A percentile compares a stretch with the other conserved stretches of the same genome.
Conservation (phyloP, 768 basidiomycete species). For the Suillus luteus region DNA sequence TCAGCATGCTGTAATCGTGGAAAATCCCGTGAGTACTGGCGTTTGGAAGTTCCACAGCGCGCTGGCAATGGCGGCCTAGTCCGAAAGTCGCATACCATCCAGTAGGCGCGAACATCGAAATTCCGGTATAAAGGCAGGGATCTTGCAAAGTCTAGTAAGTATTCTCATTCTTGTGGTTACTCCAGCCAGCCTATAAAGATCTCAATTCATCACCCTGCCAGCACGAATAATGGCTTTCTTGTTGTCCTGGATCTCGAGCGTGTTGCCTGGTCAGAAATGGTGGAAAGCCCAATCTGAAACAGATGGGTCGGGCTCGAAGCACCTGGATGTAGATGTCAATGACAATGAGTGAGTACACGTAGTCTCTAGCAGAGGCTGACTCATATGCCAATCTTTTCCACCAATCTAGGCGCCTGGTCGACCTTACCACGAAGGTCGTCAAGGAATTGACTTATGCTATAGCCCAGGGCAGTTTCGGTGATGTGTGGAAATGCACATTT, state of each 20-base stretch:
- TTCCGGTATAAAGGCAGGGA: background rate
- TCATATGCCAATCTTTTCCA: background rate
- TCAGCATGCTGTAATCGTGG: too few relatives aligned
- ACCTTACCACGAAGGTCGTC: slow-evolving; percentile 19
- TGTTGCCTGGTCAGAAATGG: background rate
- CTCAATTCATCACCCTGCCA: background rate
- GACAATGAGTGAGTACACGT: background rate
- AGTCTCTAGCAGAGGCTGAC: background rate
- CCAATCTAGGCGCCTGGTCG: slow-evolving; percentile 8
- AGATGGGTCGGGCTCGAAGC: background rate
- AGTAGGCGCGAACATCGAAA: too few relatives aligned
- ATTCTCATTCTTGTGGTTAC: background rate
- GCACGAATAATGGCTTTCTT: background rate
- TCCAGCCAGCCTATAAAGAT: background rate
- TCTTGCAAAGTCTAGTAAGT: background rate
- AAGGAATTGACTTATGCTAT: slow-evolving; percentile 24
- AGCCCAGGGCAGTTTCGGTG: slow-evolving; percentile 25
- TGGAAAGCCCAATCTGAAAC: background rate
- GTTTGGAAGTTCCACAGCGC: too few relatives aligned
- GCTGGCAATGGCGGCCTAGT: too few relatives aligned
- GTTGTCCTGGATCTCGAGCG: background rate
- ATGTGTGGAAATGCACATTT: slow-evolving; percentile 28
- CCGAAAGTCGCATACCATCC: too few relatives aligned
- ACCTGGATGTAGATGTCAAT: background rate
- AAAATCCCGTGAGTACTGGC: too few relatives aligned